Evolutionary conservation across 108 stramenopile genomes (phyloP).

Genomic region (Nannochloropsis gaditana): DNA sequence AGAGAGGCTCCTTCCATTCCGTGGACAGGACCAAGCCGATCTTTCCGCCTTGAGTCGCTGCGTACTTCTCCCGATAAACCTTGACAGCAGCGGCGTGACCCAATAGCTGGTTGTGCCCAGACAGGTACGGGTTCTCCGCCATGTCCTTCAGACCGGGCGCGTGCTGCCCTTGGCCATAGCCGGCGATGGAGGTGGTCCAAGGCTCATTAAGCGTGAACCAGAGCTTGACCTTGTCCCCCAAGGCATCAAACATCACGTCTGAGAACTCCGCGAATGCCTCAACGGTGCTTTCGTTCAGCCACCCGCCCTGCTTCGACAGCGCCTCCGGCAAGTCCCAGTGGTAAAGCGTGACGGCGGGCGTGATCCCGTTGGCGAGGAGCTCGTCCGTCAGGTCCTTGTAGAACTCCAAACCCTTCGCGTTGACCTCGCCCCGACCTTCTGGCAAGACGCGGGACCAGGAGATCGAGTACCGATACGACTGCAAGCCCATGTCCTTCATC

Average conservation of each 20-base stretch:
- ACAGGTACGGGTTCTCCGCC: constrained; percentile 60
- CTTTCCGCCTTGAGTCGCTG: constrained; percentile 51
- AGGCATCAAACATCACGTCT: constrained; percentile 62
- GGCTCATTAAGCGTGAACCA: constrained; percentile 85
- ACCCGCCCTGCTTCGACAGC: constrained; percentile 68
- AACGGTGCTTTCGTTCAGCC: constrained; percentile 56
- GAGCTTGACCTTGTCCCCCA: constrained; percentile 71
- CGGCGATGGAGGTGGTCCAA: constrained; percentile 73
- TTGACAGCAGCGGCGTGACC: constrained; percentile 75
- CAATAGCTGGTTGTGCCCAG: constrained; percentile 71
- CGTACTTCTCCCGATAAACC: constrained; percentile 63
- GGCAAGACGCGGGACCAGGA: constrained; percentile 78
- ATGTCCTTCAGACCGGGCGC: constrained; percentile 71
- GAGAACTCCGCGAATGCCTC: constrained; percentile 71
- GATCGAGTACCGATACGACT: constrained; percentile 77
- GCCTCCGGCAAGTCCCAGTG: constrained; percentile 88
- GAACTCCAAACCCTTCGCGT: constrained; percentile 64
- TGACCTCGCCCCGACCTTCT: constrained; percentile 57
- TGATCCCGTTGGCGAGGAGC: constrained; percentile 62
- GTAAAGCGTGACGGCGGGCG: constrained; percentile 72
- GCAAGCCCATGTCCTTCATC: constrained; percentile 70
- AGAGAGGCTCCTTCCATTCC: constrained; percentile 64
- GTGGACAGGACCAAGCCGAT: constrained; percentile 76
- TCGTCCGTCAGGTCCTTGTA: constrained; percentile 69
- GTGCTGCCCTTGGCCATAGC: constrained; percentile 71